Evolutionary conservation across 2,329 filamentous ascomycete species (phyloP), one percentile per base, ranked within the genome.

Genomic region (Neophaeococcomyces mojaviensis): DNA sequence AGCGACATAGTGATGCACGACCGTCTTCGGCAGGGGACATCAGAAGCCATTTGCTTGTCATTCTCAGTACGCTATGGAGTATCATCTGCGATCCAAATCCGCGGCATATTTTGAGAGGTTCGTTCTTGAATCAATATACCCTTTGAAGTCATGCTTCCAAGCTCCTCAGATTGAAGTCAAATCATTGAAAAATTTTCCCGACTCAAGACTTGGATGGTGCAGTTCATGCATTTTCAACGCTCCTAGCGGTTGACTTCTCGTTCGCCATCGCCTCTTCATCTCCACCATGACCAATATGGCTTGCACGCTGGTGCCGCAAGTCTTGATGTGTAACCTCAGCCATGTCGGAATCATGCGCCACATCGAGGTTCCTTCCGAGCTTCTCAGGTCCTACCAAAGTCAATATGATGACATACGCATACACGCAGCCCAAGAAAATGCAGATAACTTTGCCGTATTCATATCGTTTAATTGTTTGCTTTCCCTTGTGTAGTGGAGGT

Each of bases 361-460:
- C 69, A 47, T 71, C 69, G 51, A 75, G 69, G 38, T 68, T 63
- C 4, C 66, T 60, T n/a, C 66, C 67, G 24, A 71, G 51, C 38
- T 66, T 64, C 58, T 76, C 73, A 0, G 73, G 73, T 1, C 73
- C 73, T 3, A 71, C 51, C 20, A 70, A 59, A 19, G 67, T 69
- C 43, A 68, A 47, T 2, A 81, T 7, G 49, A 82, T 78, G 4
- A 74, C 68, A 59, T 81, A 82, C 2, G 67, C 76, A 56, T 71
- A 94, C 1, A 94, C 87, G 55, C 83, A 88, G 1, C 75, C 88
- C 84, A 95, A 88, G 66, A 95, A 94, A 59, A 94, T 92, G 60
- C 82, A 87, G 53, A 94, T 90, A 8, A 94, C 87, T 56, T 82
- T 82, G 32, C 86, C 87, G 55, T 94, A 94, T 49, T 86, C 69